Evolutionary conservation across 805 yeast genomes (phyloP).

Genomic region (Danielozyma ontarioensis): DNA sequence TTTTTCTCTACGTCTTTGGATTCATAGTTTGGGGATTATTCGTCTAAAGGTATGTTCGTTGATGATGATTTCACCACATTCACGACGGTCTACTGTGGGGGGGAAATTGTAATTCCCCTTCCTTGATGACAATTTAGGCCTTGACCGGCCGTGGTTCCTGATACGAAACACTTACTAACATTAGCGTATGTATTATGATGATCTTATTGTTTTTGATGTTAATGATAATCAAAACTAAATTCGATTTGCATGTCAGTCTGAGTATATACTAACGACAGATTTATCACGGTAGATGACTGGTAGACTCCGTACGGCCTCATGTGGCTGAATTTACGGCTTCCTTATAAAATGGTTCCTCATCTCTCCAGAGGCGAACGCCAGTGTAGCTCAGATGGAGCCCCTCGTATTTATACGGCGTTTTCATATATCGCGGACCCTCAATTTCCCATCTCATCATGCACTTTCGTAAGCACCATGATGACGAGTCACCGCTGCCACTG

Average conservation of each 20-base stretch:
- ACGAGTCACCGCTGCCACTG: too few species aligned
- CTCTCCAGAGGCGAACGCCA: too few species aligned
- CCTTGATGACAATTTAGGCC: slow-evolving; percentile 43
- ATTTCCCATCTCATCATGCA: too few species aligned
- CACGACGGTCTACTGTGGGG: slow-evolving; percentile 51
- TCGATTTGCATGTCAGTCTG: slow-evolving; percentile 43
- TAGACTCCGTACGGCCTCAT: too few species aligned
- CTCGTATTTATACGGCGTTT: too few species aligned
- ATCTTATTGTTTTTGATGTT: slow-evolving; percentile 6
- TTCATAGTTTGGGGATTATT: slow-evolving; percentile 7
- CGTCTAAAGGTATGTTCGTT: slow-evolving; percentile 20
- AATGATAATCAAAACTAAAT: slow-evolving; percentile 22
- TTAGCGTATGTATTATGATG: slow-evolving; percentile 10
- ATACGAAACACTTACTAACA: slow-evolving; percentile 10
- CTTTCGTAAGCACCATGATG: too few species aligned
- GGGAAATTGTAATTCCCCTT: slow-evolving; percentile 40
- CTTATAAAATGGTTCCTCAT: too few species aligned
- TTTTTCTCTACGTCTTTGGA: too few species aligned
- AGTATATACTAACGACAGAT: slow-evolving; percentile 12
- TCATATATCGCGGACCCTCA: too few species aligned
- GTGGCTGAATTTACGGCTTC: too few species aligned
- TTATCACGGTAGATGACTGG: too few species aligned
- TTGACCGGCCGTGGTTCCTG: slow-evolving; percentile 53
- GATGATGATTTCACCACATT: slow-evolving; percentile 45
- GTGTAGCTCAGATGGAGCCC: too few species aligned